A percentile compares a stretch with the other conserved stretches of the same genome.
These are phyloP conservation scores for Sphaerulina musiva DNA, from an alignment of 2,329 filamentous ascomycete species.

Conservation along the genomic window DNA sequence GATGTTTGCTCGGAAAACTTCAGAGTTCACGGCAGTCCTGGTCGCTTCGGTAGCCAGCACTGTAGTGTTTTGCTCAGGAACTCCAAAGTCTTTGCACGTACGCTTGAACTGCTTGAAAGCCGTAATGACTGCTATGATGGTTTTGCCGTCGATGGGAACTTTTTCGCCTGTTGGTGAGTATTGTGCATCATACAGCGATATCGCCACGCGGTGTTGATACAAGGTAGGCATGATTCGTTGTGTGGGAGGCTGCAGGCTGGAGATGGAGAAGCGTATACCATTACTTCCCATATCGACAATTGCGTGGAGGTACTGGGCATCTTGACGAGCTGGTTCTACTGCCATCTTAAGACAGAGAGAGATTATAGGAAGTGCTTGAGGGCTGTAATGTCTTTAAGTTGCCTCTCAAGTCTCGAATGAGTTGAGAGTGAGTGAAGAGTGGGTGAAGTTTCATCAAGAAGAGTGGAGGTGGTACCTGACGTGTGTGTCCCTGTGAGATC, in stretches of 20 bases:
- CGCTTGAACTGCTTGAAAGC: slow-evolving; percentile 64
- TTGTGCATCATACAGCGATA: slow-evolving; percentile 82
- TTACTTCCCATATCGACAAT: slow-evolving; percentile 55
- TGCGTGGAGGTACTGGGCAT: slow-evolving; percentile 24
- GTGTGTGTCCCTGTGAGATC: too few relatives aligned
- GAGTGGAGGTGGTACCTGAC: too few relatives aligned
- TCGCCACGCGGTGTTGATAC: slow-evolving; percentile 69
- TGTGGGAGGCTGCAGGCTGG: slow-evolving; percentile 64
- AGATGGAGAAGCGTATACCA: slow-evolving; percentile 87
- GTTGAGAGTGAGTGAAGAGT: not conserved
- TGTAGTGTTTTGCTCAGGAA: slow-evolving; percentile 59
- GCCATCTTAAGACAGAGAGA: not conserved
- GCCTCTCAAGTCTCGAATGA: not conserved
- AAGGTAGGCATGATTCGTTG: slow-evolving; percentile 69
- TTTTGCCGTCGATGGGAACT: slow-evolving; percentile 51
- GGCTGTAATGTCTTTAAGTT: not conserved
- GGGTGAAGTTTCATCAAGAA: not conserved
- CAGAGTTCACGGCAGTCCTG: slow-evolving; percentile 68
- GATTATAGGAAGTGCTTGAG: not conserved
- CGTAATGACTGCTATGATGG: slow-evolving; percentile 59
- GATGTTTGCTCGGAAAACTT: slow-evolving; percentile 61
- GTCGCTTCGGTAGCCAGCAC: slow-evolving; percentile 87
- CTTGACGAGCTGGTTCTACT: slow-evolving; percentile 5
- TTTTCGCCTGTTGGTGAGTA: slow-evolving; percentile 36
- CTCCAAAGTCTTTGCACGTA: slow-evolving; percentile 63